Evolutionary conservation across 768 basidiomycete genomes (phyloP), one percentile per base, ranked within the genome.

Genomic region (Scleroderma bovista): DNA sequence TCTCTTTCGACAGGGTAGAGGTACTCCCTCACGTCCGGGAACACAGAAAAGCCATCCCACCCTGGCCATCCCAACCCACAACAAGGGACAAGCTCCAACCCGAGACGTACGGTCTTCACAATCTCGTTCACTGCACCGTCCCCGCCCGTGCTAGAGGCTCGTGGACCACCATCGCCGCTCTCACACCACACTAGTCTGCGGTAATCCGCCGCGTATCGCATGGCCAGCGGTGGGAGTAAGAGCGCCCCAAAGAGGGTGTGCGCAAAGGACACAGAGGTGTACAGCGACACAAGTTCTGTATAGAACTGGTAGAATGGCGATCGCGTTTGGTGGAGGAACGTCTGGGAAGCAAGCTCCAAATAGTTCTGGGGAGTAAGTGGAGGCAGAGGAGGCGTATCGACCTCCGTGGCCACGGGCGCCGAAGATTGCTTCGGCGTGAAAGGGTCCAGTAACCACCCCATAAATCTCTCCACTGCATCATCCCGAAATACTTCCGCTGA

Each of bases 251-350:
- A 98, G 1, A 81, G 65, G 0, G 77, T 74, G 60, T 97, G 82
- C 2, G 84, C 79, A 65, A 94, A 94, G 8, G 94, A 97, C 57
- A 93, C 83, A 3, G 91, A 79, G 59, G 91, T 88, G 68, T 94
- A 98, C n/a, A 97, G 70, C 1, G 80, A 83, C 49, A 95, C 75
- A 61, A 96, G 86, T 66, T 96, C 93, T 13, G 86, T 87, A 70
- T 93, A 98, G 60, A 87, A 91, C 64, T 95, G 93, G 72, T 83
- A 96, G 73, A 97, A 97, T 0, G 93, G 91, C 0, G 83, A 83
- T 1, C 74, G 53, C 33, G 52, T 3, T 0, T 85, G 83, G n/a
- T 89, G 86, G 47, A 90, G 65, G 37, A 57, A 48, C 9, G 45
- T 31, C 17, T 64, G 16, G n/a, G 31, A 44, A 33, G 53, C 3